phyloP scores from a whole-genome alignment of 2,329 filamentous ascomycete genomes.

The Neonectria punicea region DNA sequence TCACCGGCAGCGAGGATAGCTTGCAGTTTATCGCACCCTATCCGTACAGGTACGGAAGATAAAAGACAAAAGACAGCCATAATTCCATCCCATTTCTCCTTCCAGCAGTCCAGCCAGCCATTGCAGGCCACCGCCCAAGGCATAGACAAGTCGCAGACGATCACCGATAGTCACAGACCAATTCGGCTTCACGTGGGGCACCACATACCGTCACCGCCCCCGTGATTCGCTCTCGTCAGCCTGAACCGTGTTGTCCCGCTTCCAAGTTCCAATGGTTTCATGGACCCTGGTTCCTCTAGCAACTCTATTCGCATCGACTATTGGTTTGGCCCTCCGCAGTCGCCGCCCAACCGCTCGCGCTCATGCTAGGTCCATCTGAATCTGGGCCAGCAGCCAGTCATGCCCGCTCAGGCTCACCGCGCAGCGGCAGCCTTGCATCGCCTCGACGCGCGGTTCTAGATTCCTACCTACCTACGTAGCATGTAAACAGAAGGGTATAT shows the following conservation, averaged over 20 bases:
- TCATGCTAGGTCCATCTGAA: neutral
- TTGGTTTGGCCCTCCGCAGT: constrained; percentile 16
- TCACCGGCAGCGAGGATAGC: neutral
- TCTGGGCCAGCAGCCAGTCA: constrained; percentile 4
- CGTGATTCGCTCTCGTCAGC: constrained; percentile 36
- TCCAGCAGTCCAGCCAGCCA: constrained; percentile 20
- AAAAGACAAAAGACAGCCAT: neutral
- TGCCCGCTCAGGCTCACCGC: neutral
- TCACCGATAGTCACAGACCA: constrained; percentile 26
- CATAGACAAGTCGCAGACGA: neutral
- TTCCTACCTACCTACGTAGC: neutral
- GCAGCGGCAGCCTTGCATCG: constrained; percentile 17
- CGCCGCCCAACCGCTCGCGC: constrained; percentile 19
- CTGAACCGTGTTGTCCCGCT: neutral
- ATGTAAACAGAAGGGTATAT: constrained; percentile 9
- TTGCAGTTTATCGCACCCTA: neutral
- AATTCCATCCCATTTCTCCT: constrained; percentile 9
- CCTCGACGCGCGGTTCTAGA: constrained; percentile 4
- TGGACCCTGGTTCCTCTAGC: constrained; percentile 28
- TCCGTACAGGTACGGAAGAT: neutral
- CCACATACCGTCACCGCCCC: constrained; percentile 12
- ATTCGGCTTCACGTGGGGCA: constrained; percentile 39
- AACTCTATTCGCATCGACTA: constrained; percentile 8
- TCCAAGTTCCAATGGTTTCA: constrained; percentile 18
- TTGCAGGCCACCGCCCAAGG: neutral